Evolutionary conservation across 257 asterid genomes (phyloP).

Genomic region (Misopates orontium): DNA sequence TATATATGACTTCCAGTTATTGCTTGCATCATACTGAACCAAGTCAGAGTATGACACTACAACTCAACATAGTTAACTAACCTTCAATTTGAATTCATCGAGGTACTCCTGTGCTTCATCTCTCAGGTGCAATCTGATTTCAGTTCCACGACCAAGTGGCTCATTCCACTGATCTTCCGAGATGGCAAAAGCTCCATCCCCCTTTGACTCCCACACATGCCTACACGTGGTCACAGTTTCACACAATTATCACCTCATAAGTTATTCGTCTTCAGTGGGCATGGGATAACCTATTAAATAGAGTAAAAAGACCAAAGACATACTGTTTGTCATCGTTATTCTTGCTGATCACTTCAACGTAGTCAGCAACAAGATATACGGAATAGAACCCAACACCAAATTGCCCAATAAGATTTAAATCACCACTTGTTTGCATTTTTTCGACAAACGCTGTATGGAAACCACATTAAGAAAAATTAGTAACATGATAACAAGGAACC

Average conservation of each 20-base stretch:
- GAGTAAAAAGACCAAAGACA: conserved; percentile 20
- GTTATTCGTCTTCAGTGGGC: background rate
- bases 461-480: background rate
- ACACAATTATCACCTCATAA: conserved; percentile 10
- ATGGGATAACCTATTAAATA: background rate
- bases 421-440: conserved; percentile 93
- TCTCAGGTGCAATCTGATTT: conserved; percentile 80
- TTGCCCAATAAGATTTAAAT: conserved; percentile 90
- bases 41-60: background rate
- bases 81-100: conserved; percentile 83
- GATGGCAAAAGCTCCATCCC: conserved; percentile 89
- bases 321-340: conserved; percentile 93
- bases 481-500: background rate
- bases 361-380: conserved; percentile 89
- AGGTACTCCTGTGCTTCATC: conserved; percentile 91
- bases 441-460: conserved; percentile 77
- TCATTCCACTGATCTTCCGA: conserved; percentile 86
- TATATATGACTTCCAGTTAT: too few species aligned
- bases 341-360: conserved; percentile 90
- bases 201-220: conserved; percentile 92
- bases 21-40: background rate
- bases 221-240: conserved; percentile 38
- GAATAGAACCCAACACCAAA: conserved; percentile 97
- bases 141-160: conserved; percentile 97
- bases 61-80: conserved; percentile 24